These are phyloP conservation scores for Aspergillus kassunensis DNA, from an alignment of 495 filamentous ascomycete genomes.

Conservation along the genomic window DNA sequence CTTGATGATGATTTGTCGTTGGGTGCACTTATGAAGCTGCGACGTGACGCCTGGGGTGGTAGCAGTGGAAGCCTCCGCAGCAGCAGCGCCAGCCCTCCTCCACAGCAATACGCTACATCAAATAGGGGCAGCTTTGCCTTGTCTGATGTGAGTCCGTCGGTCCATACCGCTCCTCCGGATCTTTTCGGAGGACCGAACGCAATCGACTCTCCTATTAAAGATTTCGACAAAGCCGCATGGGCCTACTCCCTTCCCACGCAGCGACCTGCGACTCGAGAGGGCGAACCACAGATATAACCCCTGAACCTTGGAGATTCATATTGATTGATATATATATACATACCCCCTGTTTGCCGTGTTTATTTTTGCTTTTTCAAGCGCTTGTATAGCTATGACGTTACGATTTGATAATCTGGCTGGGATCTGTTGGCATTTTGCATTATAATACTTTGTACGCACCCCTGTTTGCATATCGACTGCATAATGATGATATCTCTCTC, in stretches of 20 bases:
- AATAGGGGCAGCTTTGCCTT: constrained; percentile 36
- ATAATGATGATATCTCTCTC: constrained; percentile 5
- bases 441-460: background rate
- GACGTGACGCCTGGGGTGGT: constrained; percentile 74
- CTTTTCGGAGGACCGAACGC: constrained; percentile 11
- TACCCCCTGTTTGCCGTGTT: constrained; percentile 8
- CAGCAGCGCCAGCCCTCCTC: constrained; percentile 57
- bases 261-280: background rate
- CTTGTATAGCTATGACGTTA: constrained; percentile 8
- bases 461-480: constrained; percentile 2
- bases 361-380: background rate
- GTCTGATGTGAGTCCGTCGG: constrained; percentile 35
- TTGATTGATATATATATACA: background rate
- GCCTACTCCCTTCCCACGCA: constrained; percentile 3
- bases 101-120: constrained; percentile 31
- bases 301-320: background rate
- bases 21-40: constrained; percentile 64
- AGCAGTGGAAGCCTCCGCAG: constrained; percentile 69
- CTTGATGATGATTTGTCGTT: constrained; percentile 70
- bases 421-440: constrained; percentile 7
- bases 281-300: background rate
- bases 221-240: constrained; percentile 11
- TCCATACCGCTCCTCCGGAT: constrained; percentile 21
- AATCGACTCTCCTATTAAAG: constrained; percentile 15
- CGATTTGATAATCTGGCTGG: constrained; percentile 4